Evolutionary conservation across 2,329 filamentous ascomycete genomes (phyloP), one percentile per base, ranked within the genome.

Genomic region (Colletotrichum costaricense): DNA sequence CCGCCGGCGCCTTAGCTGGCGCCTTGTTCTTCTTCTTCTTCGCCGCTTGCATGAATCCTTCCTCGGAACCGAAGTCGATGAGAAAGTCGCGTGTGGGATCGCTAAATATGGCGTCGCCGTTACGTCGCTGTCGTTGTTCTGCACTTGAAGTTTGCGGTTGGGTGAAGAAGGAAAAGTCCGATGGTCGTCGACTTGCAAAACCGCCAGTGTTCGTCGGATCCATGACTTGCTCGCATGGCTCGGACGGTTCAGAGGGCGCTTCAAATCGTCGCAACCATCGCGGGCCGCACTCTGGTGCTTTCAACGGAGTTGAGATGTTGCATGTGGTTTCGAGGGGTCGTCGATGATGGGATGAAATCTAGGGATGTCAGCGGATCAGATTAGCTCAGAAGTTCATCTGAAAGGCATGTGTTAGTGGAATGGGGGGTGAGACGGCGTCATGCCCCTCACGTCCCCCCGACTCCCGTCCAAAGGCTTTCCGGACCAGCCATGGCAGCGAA

Each of bases 21-120:
- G 85, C 85, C 75, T 85, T 85, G 75, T 86, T 86, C 81, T 92
- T 93, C 80, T 88, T 91, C 80, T 88, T 89, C 76, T 88, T 87
- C 2, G 83, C 86, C 49, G 85, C 86, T 78, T 92, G 87, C 64
- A 85, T 84, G 82, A 86, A 90, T 62, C 86, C 88, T 55, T 89
- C 84, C 65, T 87, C 82, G 30, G 86, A 89, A 26, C 84, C 84
- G 71, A 93, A 89, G 78, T 94, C 91, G 63, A 94, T 82, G 35
- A 84, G 81, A 24, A 83, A 78, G 52, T 82, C 79, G 76, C 83
- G 81, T 49, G 79, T 82, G n/a, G 86, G 87, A 75, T 89, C 86
- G 54, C 76, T 75, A 42, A 90, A 81, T 6, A 89, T 77, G 77
- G 81, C 80, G 74, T 81, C 77, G 30, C 78, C 78, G 62, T 72